phyloP scores from a whole-genome alignment of 805 yeast species.

The Saccharomycopsis lassenensis region DNA sequence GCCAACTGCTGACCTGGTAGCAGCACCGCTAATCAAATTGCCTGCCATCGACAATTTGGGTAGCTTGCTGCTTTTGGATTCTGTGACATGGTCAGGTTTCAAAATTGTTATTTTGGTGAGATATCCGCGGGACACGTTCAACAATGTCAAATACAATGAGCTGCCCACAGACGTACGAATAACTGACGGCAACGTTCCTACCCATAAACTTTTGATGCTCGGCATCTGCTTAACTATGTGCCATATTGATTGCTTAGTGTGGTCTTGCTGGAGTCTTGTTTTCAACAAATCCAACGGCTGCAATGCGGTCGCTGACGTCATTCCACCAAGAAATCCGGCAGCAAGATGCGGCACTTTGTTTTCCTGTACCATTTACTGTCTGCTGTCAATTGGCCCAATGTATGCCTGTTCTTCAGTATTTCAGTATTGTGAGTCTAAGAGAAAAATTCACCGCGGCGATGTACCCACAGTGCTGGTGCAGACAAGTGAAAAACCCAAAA shows the following conservation, averaged over 20 bases:
- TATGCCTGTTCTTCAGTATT: too few species aligned
- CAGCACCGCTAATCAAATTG: conserved; percentile 67
- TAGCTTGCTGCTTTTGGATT: conserved; percentile 26
- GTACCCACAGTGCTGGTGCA: too few species aligned
- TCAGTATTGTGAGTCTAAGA: too few species aligned
- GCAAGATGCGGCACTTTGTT: conserved; percentile 56
- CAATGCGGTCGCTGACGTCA: conserved; percentile 75
- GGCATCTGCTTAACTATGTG: conserved; percentile 6
- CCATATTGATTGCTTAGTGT: not conserved
- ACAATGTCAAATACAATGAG: conserved; percentile 68
- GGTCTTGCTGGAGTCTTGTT: conserved; percentile 63
- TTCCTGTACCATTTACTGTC: conserved; percentile 8
- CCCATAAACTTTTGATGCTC: conserved; percentile 55
- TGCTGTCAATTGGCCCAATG: too few species aligned
- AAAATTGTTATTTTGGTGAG: conserved; percentile 27
- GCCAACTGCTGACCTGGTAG: conserved; percentile 75
- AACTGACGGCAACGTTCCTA: conserved; percentile 89
- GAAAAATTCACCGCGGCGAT: too few species aligned
- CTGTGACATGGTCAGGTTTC: not conserved
- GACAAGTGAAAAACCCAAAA: too few species aligned
- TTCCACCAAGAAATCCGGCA: conserved; percentile 88
- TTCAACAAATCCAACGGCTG: conserved; percentile 95
- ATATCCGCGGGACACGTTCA: conserved; percentile 49
- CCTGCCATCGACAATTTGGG: conserved; percentile 64
- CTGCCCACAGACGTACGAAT: conserved; percentile 85